phyloP scores from a whole-genome alignment of 1,284 basidiomycete genomes.

The Cryptococcus wingfieldii region DNA sequence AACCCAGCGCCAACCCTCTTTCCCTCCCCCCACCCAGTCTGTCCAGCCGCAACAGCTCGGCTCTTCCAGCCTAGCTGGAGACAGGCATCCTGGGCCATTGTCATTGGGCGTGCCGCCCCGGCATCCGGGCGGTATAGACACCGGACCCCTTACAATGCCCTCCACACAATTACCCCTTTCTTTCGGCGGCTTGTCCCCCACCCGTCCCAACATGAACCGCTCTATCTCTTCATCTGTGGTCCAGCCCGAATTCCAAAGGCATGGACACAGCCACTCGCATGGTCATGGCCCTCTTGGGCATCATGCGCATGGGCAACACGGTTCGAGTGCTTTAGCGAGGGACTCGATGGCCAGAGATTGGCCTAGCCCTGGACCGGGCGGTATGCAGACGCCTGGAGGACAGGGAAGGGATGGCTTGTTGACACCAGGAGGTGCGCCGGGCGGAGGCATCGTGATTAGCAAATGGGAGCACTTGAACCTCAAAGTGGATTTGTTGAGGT shows the following conservation, averaged over 20 bases:
- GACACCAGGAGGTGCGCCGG: conserved; percentile 50
- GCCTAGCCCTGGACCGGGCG: conserved; percentile 9
- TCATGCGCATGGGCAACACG: background rate
- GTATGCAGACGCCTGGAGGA: background rate
- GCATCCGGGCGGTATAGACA: conserved; percentile 7
- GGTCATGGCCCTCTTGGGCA: conserved; percentile 1
- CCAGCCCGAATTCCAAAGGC: background rate
- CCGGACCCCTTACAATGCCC: conserved; percentile 14
- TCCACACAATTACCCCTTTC: background rate
- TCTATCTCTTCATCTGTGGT: conserved; percentile 20
- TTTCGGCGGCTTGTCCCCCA: background rate
- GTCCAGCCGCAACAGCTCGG: background rate
- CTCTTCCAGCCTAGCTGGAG: conserved; percentile 1
- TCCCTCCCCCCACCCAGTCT: background rate
- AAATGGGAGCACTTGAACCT: conserved; percentile 95
- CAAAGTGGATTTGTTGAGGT: conserved; percentile 78
- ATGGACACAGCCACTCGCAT: background rate
- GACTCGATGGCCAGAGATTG: background rate
- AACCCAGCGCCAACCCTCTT: conserved; percentile 16
- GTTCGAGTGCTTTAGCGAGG: background rate
- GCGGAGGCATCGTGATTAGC: conserved; percentile 76
- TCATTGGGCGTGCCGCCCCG: conserved; percentile 9
- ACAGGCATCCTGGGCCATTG: conserved; percentile 6
- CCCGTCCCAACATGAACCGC: conserved; percentile 21
- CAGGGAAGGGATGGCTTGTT: conserved; percentile 3